phyloP scores from a whole-genome alignment of 495 filamentous ascomycete genomes.

The Hypoxylon fuscum region DNA sequence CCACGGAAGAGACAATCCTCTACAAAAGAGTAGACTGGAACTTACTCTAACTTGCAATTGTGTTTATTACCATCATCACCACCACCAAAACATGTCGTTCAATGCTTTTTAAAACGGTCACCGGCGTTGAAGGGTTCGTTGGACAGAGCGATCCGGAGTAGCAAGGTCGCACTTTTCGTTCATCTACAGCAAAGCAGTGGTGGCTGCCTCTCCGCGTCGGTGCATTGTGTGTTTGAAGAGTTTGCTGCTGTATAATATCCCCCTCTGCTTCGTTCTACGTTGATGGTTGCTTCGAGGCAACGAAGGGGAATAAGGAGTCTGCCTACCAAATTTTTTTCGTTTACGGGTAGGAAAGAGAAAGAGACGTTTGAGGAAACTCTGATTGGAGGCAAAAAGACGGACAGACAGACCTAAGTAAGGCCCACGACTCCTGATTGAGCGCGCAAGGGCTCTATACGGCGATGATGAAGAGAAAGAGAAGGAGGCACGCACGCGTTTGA shows the following conservation, averaged over 20 bases:
- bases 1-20: no score
- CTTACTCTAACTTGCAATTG: constrained; percentile 10
- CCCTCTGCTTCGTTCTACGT: constrained; percentile 28
- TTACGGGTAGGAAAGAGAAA: constrained; percentile 14
- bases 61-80: constrained; percentile 20
- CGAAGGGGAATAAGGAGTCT: constrained; percentile 4
- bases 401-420: constrained; percentile 2
- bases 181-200: constrained; percentile 11
- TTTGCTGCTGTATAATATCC: constrained; percentile 41
- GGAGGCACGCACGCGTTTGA: constrained; percentile 1
- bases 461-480: constrained; percentile 14
- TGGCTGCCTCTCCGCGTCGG: constrained; percentile 21
- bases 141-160: constrained; percentile 43
- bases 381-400: constrained; percentile 11
- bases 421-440: constrained; percentile 9
- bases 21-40: constrained; percentile 4
- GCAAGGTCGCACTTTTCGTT: constrained; percentile 26
- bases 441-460: constrained; percentile 32
- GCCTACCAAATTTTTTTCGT: constrained; percentile 19
- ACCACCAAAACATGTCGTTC: constrained; percentile 10
- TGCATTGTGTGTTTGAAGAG: constrained; percentile 14
- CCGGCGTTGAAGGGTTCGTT: constrained; percentile 45
- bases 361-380: constrained; percentile 20
- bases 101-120: constrained; percentile 30
- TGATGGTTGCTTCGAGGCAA: constrained; percentile 11